These are phyloP conservation scores for Phaseolus lunatus DNA, from an alignment of 306 rosid species.

Conservation along the genomic window DNA sequence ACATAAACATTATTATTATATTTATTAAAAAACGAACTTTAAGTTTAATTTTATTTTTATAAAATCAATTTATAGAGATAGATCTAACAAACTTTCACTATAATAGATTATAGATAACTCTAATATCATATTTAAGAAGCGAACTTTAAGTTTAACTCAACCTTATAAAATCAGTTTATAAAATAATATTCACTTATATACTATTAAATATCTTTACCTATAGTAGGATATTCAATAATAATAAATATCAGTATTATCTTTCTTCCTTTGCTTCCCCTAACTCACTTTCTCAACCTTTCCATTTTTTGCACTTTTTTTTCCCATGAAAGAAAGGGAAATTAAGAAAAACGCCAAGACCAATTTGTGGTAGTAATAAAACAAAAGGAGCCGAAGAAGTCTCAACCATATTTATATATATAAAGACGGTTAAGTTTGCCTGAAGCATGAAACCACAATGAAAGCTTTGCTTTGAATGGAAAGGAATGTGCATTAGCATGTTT, in stretches of 20 bases:
- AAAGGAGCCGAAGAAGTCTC: slow-evolving; percentile 30
- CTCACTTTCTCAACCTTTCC: slow-evolving; percentile 48
- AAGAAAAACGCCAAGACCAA: neutral
- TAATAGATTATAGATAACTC: too few relatives aligned
- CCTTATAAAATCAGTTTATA: too few relatives aligned
- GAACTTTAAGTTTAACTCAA: too few relatives aligned
- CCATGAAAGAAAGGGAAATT: neutral
- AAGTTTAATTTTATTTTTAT: too few relatives aligned
- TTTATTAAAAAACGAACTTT: too few relatives aligned
- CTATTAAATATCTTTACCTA: too few relatives aligned
- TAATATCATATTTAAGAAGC: too few relatives aligned
- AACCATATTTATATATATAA: slow-evolving; percentile 2
- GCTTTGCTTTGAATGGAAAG: slow-evolving; percentile 72
- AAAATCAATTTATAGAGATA: too few relatives aligned
- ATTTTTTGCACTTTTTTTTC: slow-evolving; percentile 34
- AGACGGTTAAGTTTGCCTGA: slow-evolving; percentile 55
- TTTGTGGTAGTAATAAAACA: slow-evolving; percentile 10
- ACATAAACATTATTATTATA: neutral
- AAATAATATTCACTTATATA: too few relatives aligned
- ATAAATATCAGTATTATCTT: too few relatives aligned
- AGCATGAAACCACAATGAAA: slow-evolving; percentile 54
- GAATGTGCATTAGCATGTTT: slow-evolving; percentile 34
- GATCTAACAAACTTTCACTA: too few relatives aligned
- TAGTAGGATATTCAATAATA: too few relatives aligned
- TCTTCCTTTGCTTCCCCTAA: slow-evolving; percentile 39